A percentile compares a stretch with the other conserved stretches of the same genome.
Conservation (phyloP, 148 eudicot species). For the Silene latifolia region DNA sequence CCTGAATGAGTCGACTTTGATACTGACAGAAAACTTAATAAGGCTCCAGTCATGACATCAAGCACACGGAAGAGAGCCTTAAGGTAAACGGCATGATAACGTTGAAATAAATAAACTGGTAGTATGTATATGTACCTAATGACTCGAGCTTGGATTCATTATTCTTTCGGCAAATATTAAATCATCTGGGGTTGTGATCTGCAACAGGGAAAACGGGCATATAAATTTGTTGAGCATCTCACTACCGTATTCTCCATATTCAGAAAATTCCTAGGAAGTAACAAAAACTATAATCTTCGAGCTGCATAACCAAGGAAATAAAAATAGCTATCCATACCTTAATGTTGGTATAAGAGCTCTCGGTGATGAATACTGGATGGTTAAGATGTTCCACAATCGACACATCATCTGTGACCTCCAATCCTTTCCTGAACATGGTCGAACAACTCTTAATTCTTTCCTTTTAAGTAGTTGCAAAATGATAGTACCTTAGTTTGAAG, state of each 20-base stretch:
- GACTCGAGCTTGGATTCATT: constrained; percentile 35
- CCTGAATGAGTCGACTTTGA: neutral
- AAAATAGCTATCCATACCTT: constrained; percentile 47
- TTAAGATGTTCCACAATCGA: constrained; percentile 95
- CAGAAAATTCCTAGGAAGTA: neutral
- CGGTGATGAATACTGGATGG: constrained; percentile 88
- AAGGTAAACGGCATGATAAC: neutral
- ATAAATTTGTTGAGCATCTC: neutral
- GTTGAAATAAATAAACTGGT: neutral
- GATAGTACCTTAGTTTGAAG: too few species aligned
- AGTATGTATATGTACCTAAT: constrained; percentile 5
- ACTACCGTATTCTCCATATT: neutral
- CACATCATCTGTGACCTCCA: constrained; percentile 96
- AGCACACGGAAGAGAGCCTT: too few species aligned
- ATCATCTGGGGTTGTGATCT: constrained; percentile 98
- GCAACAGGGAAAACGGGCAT: constrained; percentile 22
- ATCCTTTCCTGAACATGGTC: constrained; percentile 50
- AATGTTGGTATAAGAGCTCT: constrained; percentile 92
- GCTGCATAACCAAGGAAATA: neutral
- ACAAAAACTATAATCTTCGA: neutral
- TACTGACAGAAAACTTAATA: too few species aligned
- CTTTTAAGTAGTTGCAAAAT: neutral
- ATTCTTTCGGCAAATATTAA: constrained; percentile 86
- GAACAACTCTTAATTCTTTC: neutral
- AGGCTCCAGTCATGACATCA: too few species aligned